Evolutionary conservation across 495 filamentous ascomycete genomes (phyloP), one percentile per base, ranked within the genome.

Genomic region (Trichocladium uniseriatum): DNA sequence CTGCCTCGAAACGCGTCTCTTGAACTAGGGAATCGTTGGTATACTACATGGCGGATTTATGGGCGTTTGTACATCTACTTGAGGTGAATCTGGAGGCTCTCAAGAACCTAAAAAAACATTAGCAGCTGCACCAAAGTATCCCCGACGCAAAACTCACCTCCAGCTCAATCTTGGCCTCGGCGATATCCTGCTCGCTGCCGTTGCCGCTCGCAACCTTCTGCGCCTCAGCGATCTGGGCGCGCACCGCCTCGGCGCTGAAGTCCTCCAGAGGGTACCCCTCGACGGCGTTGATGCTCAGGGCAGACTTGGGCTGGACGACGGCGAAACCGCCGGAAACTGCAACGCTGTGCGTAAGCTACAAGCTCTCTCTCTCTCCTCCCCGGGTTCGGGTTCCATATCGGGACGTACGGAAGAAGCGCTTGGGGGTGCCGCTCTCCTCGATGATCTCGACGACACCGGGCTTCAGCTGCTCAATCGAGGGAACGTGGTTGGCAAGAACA

Each of bases 391-490:
- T 21, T 45, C 34, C 24, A 32, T 39, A 10, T 38, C 34, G 39
- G 40, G 40, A 74, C 91, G 59, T 86, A 96, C 92, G 77, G 86
- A 97, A 99, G 76, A 88, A 97, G 69, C 92, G 86, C 82, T 97
- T 96, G 86, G 69, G 94, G 64, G 60, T 62, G 64, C 87, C 84
- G 61, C 75, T 79, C 79, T 99, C 92, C 77, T 97, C 92, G 59
- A 97, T 81, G 58, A 99, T 76, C 74, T 97, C 92, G 56, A 99
- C 79, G 53, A 97, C 71, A 59, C 92, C 92, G 43, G 92, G 89
- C 79, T 90, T 94, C 67, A 99, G 79, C 78, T 99, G 92, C 79
- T 99, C 92, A 61, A 99, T 95, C 42, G 92, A 90, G 38, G 92
- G 91, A 57, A 99, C 94, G 81, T 99, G 92, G 77, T 91, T 89